Conservation (phyloP, 2,329 filamentous ascomycete species). For the Scytalidium lignicola region DNA sequence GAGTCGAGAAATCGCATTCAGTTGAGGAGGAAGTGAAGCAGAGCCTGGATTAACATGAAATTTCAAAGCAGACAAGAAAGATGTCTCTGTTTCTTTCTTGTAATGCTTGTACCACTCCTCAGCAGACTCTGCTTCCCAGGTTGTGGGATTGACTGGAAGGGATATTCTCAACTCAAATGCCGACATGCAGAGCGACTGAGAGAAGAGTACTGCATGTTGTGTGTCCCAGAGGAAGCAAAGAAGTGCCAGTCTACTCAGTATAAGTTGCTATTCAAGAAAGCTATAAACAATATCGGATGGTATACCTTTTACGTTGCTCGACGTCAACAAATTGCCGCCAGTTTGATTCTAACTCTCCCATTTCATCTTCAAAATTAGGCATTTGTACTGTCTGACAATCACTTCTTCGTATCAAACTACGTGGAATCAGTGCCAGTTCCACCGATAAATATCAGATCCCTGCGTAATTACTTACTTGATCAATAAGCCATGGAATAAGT, state of each 20-base stretch:
- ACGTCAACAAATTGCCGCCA: constrained; percentile 44
- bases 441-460: not conserved
- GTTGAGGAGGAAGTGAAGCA: constrained; percentile 28
- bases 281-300: not conserved
- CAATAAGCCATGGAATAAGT: constrained; percentile 51
- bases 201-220: constrained; percentile 59
- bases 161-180: constrained; percentile 55
- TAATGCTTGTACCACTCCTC: constrained; percentile 36
- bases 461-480: constrained; percentile 37
- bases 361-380: constrained; percentile 28
- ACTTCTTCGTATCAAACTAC: constrained; percentile 41
- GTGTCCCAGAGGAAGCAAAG: constrained; percentile 64
- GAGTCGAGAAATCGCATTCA: constrained; percentile 48
- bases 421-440: not conserved
- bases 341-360: constrained; percentile 35
- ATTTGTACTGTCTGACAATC: constrained; percentile 43
- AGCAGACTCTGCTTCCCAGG: constrained; percentile 54
- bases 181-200: constrained; percentile 62
- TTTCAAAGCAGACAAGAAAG: constrained; percentile 49
- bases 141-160: constrained; percentile 47
- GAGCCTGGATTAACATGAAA: constrained; percentile 45
- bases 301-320: constrained; percentile 53
- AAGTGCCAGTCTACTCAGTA: constrained; percentile 40
- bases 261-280: not conserved
- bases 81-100: constrained; percentile 30